A percentile compares a stretch with the other conserved stretches of the same genome.
These are phyloP conservation scores for Penicillium sp. DNA, from an alignment of 2,329 filamentous ascomycete species.

Conservation along the genomic window DNA sequence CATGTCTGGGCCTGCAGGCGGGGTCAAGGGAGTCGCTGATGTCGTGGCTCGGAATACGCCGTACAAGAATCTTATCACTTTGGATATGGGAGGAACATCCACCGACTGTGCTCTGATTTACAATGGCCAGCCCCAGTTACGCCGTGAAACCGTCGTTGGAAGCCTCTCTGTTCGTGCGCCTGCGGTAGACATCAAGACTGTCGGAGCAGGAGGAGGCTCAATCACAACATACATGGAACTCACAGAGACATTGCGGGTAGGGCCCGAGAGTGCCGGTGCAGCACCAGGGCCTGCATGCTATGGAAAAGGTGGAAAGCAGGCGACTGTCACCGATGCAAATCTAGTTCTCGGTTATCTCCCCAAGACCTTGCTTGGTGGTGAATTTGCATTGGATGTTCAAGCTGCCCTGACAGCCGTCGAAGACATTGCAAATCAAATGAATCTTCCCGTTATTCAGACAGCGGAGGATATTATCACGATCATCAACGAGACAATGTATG, in stretches of 20 bases:
- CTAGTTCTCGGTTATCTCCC: conserved; percentile 51
- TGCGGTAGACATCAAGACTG: conserved; percentile 51
- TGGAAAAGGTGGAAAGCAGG: conserved; percentile 46
- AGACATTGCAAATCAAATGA: conserved; percentile 48
- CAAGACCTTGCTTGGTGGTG: conserved; percentile 47
- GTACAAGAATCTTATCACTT: conserved; percentile 51
- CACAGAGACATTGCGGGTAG: conserved; percentile 51
- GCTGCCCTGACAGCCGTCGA: conserved; percentile 46
- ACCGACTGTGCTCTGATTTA: conserved; percentile 51
- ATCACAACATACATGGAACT: conserved; percentile 51
- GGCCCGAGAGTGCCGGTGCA: conserved; percentile 52
- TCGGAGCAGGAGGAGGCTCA: conserved; percentile 52
- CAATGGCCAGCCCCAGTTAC: conserved; percentile 45
- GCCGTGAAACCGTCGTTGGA: conserved; percentile 49
- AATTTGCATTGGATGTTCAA: conserved; percentile 46
- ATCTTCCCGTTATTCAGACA: conserved; percentile 42
- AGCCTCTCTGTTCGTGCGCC: conserved; percentile 48
- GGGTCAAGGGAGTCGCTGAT: conserved; percentile 51
- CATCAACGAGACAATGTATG: conserved; percentile 54
- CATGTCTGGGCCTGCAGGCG: conserved; percentile 53
- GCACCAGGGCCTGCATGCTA: conserved; percentile 52
- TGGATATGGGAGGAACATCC: conserved; percentile 54
- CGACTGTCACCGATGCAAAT: conserved; percentile 54
- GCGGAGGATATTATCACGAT: conserved; percentile 52
- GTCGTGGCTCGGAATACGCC: conserved; percentile 47